Percentiles rank a stretch among this genome's conserved stretches.
phyloP scores from a whole-genome alignment of 345 rosid genomes.

The thale cress (Arabidopsis thaliana) region TAIR10.1 NC_003074.8:19869501-19870000 shows the following conservation, averaged over 20 bases:
- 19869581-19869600: constrained; percentile 40
- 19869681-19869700: constrained; percentile 84
- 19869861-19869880: constrained; percentile 3
- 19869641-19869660: constrained; percentile 32
- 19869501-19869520: constrained; percentile 80
- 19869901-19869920: constrained; percentile 30
- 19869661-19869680: constrained; percentile 52
- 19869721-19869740: constrained; percentile 11
- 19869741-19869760: neutral
- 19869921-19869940: constrained; percentile 73
- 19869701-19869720: constrained; percentile 45
- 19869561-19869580: constrained; percentile 60
- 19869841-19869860: constrained; percentile 13
- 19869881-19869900: neutral
- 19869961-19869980: constrained; percentile 68
- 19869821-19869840: constrained; percentile 1
- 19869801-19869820: neutral
- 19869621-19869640: constrained; percentile 53
- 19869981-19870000: constrained; percentile 74
- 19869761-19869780: constrained; percentile 6
- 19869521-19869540: constrained; percentile 80
- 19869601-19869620: constrained; percentile 30
- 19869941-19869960: constrained; percentile 64
- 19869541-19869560: constrained; percentile 56
- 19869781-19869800: neutral